Conservation (phyloP, 495 filamentous ascomycete genomes). For the Hyaloscypha finlandica region DNA sequence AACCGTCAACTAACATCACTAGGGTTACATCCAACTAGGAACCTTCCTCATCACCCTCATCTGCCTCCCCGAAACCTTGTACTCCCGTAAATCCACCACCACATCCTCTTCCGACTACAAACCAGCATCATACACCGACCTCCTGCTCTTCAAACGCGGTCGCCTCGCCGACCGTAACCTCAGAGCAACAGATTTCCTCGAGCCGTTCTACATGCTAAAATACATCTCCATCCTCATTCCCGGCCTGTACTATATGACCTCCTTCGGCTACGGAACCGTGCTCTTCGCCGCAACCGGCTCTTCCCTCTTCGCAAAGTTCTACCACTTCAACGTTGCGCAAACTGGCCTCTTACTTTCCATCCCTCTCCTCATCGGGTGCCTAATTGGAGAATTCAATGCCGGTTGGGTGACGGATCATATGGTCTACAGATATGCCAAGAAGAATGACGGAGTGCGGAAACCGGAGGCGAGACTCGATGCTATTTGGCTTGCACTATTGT, state of each 20-base stretch:
- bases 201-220: slow-evolving; percentile 31
- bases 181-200: slow-evolving; percentile 29
- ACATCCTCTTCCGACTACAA: background rate
- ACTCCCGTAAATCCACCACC: slow-evolving; percentile 31
- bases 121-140: background rate
- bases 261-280: slow-evolving; percentile 34
- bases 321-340: slow-evolving; percentile 33
- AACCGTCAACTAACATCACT: background rate
- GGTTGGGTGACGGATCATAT: slow-evolving; percentile 32
- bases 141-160: background rate
- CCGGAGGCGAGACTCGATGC: slow-evolving; percentile 35
- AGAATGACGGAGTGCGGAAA: slow-evolving; percentile 24
- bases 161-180: slow-evolving; percentile 21
- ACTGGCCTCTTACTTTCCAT: slow-evolving; percentile 30
- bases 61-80: slow-evolving; percentile 44
- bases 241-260: slow-evolving; percentile 33
- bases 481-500: slow-evolving; percentile 29
- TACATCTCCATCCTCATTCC: slow-evolving; percentile 36
- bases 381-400: slow-evolving; percentile 31
- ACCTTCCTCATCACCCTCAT: slow-evolving; percentile 41
- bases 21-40: slow-evolving; percentile 34
- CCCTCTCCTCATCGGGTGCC: slow-evolving; percentile 27
- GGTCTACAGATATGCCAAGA: slow-evolving; percentile 26
- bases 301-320: slow-evolving; percentile 29
- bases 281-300: slow-evolving; percentile 35